phyloP scores from a whole-genome alignment of 2,329 filamentous ascomycete species.

The Aaosphaeria pasadenensis region DNA sequence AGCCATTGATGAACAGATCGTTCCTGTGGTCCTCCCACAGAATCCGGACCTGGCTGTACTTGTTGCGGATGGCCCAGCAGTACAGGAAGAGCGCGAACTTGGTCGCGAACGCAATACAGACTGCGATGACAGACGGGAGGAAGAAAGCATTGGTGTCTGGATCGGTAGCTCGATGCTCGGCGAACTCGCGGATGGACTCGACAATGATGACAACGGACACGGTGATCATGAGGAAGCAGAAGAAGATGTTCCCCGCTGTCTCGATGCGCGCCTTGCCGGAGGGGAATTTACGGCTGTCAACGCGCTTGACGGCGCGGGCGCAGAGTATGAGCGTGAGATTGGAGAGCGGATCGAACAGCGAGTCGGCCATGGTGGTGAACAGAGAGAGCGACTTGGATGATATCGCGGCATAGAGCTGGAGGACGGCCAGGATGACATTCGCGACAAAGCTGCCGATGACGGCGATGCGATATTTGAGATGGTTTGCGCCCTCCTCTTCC shows the following conservation, averaged over 20 bases:
- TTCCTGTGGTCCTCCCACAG: slow-evolving; percentile 97
- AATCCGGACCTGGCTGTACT: slow-evolving; percentile 88
- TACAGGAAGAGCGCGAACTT: slow-evolving; percentile 85
- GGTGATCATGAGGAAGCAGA: slow-evolving; percentile 92
- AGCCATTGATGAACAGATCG: slow-evolving; percentile 93
- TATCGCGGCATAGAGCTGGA: slow-evolving; percentile 87
- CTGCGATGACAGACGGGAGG: slow-evolving; percentile 79
- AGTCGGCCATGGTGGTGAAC: slow-evolving; percentile 96
- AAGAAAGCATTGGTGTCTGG: slow-evolving; percentile 63
- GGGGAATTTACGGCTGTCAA: slow-evolving; percentile 83
- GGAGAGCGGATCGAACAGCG: slow-evolving; percentile 87
- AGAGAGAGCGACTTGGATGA: slow-evolving; percentile 88
- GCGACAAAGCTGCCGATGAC: slow-evolving; percentile 69
- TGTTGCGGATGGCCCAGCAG: slow-evolving; percentile 86
- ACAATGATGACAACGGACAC: slow-evolving; percentile 92
- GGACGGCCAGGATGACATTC: slow-evolving; percentile 71
- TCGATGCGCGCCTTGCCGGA: slow-evolving; percentile 92
- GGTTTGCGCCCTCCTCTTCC: slow-evolving; percentile 76
- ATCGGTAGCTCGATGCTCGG: slow-evolving; percentile 42
- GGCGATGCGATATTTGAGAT: slow-evolving; percentile 70
- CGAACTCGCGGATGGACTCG: slow-evolving; percentile 73
- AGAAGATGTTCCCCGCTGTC: slow-evolving; percentile 92
- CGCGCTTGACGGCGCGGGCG: slow-evolving; percentile 81
- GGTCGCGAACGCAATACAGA: slow-evolving; percentile 77
- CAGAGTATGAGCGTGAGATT: slow-evolving; percentile 85